These are phyloP conservation scores for Podaxis carcinomalis DNA, from an alignment of 768 basidiomycete genomes.

Conservation along the genomic window DNA sequence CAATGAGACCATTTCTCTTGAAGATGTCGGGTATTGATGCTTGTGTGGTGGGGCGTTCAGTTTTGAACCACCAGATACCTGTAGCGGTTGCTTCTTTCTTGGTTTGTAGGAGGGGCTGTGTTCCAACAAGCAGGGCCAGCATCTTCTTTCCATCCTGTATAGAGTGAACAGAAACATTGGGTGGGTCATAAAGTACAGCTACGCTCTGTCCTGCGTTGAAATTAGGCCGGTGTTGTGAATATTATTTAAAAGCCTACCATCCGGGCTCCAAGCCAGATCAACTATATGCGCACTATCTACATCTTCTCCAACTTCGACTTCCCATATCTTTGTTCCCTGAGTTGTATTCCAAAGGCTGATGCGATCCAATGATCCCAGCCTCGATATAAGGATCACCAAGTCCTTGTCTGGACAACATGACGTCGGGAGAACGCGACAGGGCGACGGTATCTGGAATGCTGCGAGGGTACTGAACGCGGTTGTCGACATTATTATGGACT, in stretches of 20 bases:
- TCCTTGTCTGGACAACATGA: slow-evolving; percentile 89
- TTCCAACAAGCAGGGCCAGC: slow-evolving; percentile 33
- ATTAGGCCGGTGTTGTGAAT: background rate
- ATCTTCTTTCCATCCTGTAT: slow-evolving; percentile 69
- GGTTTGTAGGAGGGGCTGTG: slow-evolving; percentile 22
- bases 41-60: slow-evolving; percentile 22
- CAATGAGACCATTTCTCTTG: slow-evolving; percentile 60
- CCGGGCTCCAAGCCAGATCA: slow-evolving; percentile 77
- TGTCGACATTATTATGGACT: slow-evolving; percentile 27
- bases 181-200: slow-evolving; percentile 67
- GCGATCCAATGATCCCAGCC: slow-evolving; percentile 62
- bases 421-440: slow-evolving; percentile 52
- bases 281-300: slow-evolving; percentile 45
- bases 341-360: slow-evolving; percentile 75
- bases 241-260: slow-evolving; percentile 42
- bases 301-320: slow-evolving; percentile 59
- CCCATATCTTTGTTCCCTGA: slow-evolving; percentile 79
- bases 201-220: slow-evolving; percentile 54
- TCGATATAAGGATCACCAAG: slow-evolving; percentile 62
- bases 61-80: slow-evolving; percentile 75
- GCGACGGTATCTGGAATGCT: slow-evolving; percentile 49
- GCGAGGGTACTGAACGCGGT: slow-evolving; percentile 57
- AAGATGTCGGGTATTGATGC: slow-evolving; percentile 71
- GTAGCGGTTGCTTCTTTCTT: slow-evolving; percentile 17
- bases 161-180: slow-evolving; percentile 67